phyloP scores from a whole-genome alignment of 78 protist species.

The Cyanophora paradoxa region DNA sequence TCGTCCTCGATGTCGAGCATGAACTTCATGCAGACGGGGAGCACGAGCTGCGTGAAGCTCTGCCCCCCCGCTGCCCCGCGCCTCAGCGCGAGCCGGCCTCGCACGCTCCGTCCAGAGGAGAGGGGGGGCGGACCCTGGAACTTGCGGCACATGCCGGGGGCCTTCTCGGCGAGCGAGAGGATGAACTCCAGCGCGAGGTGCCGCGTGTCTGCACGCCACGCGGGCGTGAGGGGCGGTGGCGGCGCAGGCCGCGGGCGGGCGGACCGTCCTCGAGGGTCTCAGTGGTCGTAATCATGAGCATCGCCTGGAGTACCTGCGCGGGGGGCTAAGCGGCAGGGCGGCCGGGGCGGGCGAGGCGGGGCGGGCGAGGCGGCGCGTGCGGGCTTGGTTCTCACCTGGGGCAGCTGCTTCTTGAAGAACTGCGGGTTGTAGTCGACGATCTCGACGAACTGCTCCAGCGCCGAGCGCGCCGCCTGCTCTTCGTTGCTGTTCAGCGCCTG shows the following conservation, averaged over 20 bases:
- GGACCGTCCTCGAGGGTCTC: conserved; percentile 4
- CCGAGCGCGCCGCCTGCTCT: background rate
- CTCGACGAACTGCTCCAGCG: conserved; percentile 9
- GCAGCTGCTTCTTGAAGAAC: background rate
- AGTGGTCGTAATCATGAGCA: background rate
- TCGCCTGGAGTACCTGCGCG: background rate
- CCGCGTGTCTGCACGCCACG: too few relatives aligned
- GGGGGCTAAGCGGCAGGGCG: background rate
- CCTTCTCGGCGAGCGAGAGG: conserved; percentile 21
- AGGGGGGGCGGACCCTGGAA: too few relatives aligned
- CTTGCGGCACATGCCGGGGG: conserved; percentile 1
- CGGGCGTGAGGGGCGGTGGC: too few relatives aligned
- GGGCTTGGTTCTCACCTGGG: too few relatives aligned
- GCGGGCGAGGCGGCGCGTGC: too few relatives aligned
- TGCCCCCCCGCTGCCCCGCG: too few relatives aligned
- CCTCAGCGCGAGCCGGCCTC: too few relatives aligned
- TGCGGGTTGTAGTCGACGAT: background rate
- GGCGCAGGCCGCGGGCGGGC: too few relatives aligned
- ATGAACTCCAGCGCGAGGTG: conserved; percentile 35
- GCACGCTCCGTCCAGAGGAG: too few relatives aligned
- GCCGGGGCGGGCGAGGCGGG: too few relatives aligned
- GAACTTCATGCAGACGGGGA: background rate
- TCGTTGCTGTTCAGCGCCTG: background rate
- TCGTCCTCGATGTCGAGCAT: too few relatives aligned
- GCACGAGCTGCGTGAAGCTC: background rate